Percentiles rank a stretch among this genome's conserved stretches.
phyloP scores from a whole-genome alignment of 208 protist species.

The Acanthamoeba divionensis region DNA sequence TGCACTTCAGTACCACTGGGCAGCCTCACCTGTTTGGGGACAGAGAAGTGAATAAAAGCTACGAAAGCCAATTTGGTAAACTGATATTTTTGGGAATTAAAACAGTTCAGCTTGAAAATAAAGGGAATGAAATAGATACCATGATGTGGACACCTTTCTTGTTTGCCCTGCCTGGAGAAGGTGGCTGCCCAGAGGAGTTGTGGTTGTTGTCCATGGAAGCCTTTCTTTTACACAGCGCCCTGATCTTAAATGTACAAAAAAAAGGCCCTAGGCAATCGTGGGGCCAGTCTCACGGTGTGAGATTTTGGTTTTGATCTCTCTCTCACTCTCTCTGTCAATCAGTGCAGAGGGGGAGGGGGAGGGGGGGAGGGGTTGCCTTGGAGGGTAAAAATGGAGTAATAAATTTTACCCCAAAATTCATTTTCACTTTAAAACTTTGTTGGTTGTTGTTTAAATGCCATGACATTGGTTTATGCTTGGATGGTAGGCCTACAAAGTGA shows the following conservation, averaged over 20 bases:
- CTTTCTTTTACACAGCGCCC: no score
- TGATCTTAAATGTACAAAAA: no score
- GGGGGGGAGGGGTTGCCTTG: no score
- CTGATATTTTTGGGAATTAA: not conserved
- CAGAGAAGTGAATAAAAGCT: not conserved
- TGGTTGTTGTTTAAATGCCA: not conserved
- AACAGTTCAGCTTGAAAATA: not conserved
- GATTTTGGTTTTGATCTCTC: no score
- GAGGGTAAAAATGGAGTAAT: no score
- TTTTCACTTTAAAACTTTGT: not conserved
- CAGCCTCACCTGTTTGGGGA: not conserved
- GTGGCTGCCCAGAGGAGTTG: no score
- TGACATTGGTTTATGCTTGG: not conserved
- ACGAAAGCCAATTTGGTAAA: not conserved
- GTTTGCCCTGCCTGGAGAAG: no score
- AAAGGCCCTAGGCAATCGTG: not conserved
- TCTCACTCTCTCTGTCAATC: no score
- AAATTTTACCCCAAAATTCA: no score
- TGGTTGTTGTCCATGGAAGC: no score
- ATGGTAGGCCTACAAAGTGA: not conserved
- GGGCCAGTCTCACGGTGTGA: not conserved
- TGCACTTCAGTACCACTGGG: slow-evolving; percentile 45
- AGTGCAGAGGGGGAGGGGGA: no score
- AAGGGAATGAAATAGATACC: not conserved
- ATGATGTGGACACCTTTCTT: slow-evolving; percentile 34